Percentiles rank a stretch among this genome's conserved stretches.
phyloP scores from a whole-genome alignment of 352 stramenopile genomes.

The Plasmopara muralis region DNA sequence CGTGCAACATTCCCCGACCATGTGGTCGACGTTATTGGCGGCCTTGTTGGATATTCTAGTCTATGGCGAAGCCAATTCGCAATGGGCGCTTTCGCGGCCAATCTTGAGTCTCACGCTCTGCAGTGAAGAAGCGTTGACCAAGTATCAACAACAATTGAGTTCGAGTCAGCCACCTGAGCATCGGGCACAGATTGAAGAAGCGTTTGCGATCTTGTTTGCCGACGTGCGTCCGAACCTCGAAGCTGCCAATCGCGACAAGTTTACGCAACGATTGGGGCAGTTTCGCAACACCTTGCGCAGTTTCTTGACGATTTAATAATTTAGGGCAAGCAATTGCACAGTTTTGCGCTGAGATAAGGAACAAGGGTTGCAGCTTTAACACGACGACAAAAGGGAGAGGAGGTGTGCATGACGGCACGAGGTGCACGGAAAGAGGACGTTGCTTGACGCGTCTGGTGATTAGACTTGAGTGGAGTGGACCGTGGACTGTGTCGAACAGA shows the following conservation, averaged over 20 bases:
- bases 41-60: conserved; percentile 97
- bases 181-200: conserved; percentile 91
- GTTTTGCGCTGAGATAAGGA: not conserved
- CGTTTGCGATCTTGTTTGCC: conserved; percentile 92
- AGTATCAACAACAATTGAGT: conserved; percentile 94
- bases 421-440: too few species aligned
- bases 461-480: too few species aligned
- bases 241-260: conserved; percentile 96
- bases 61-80: conserved; percentile 94
- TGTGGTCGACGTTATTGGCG: conserved; percentile 82
- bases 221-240: conserved; percentile 96
- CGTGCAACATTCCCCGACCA: conserved; percentile 87
- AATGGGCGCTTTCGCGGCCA: conserved; percentile 96
- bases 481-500: too few species aligned
- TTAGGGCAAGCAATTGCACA: conserved; percentile 7
- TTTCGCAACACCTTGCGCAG: conserved; percentile 93
- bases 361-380: not conserved
- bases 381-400: not conserved
- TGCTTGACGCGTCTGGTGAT: too few species aligned
- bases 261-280: conserved; percentile 95
- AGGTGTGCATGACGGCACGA: not conserved
- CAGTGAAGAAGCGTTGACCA: conserved; percentile 86
- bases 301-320: conserved; percentile 90
- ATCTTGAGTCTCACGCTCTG: conserved; percentile 97
- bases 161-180: conserved; percentile 91